phyloP scores from a whole-genome alignment of 805 yeast species.

The Alloascoidea africana region DNA sequence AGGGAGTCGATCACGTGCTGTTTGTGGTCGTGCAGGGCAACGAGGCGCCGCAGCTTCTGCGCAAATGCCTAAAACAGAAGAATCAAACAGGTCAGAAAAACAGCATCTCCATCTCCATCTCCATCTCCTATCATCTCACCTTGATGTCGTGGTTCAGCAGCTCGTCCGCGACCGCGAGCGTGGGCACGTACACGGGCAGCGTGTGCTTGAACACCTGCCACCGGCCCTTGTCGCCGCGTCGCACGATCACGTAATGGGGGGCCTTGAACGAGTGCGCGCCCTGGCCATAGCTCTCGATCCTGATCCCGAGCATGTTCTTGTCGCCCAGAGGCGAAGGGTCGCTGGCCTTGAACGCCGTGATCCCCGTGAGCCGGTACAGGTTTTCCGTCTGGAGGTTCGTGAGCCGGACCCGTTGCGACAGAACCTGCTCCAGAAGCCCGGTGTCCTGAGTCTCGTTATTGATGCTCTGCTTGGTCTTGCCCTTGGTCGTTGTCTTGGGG shows the following conservation, averaged over 20 bases:
- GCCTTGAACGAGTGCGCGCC: not conserved
- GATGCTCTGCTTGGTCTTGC: not conserved
- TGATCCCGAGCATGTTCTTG: not conserved
- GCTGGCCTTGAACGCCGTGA: not conserved
- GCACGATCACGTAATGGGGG: not conserved
- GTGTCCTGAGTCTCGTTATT: not conserved
- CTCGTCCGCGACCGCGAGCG: not conserved
- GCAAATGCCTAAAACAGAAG: not conserved
- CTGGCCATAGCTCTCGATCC: not conserved
- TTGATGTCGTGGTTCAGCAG: not conserved
- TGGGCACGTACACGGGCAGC: not conserved
- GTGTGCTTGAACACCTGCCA: not conserved
- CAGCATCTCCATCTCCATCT: no score
- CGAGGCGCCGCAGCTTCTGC: not conserved
- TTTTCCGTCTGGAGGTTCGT: not conserved
- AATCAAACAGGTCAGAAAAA: not conserved
- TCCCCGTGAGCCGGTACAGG: not conserved
- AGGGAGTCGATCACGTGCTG: not conserved
- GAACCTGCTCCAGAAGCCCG: not conserved
- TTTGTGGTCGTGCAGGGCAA: not conserved
- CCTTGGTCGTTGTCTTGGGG: not conserved
- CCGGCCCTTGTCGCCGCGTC: not conserved
- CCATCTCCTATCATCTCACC: not conserved
- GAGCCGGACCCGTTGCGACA: not conserved
- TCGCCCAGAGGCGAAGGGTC: not conserved